Evolutionary conservation across 768 basidiomycete genomes (phyloP), one percentile per base, ranked within the genome.

Genomic region (Termitomyces sp.): DNA sequence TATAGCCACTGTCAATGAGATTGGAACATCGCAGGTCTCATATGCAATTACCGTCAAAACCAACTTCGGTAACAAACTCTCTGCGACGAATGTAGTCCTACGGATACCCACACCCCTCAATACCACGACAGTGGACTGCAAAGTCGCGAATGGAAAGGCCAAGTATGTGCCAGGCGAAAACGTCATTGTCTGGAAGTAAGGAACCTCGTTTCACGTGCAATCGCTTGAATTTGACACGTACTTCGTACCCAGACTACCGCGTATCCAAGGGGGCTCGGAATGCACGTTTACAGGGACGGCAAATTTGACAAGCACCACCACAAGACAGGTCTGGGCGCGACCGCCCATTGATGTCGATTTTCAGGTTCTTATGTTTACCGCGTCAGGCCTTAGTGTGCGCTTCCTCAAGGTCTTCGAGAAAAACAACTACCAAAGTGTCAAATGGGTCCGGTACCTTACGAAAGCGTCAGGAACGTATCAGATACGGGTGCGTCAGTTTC

Each of bases 391-490:
- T 64, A 89, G 96, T 48, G 97, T 99, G 40, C 83, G 96, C 50
- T 99, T 98, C 80, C 73, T 99, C 66, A 98, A 98, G 70, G 96
- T 99, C 16, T 98, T 98, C 62, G 97, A 98, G 77, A 97, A 93
- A 80, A 84, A 81, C 68, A 91, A 85, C 60, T 98, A 98, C 66
- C 86, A 94, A 59, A 94, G 92, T 61, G 85, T 97, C 56, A 96
- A 96, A 70, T 96, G 94, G 94, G 94, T 96, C 38, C 77, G 94
- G 51, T 97, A 96, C 66, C 81, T 97, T 53, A 94, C 94, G 22
- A 96, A 95, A 72, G 92, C 94, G 6, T 94, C 86, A 64, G 94
- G 96, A 45, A 77, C 85, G 3, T 98, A 98, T 73, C 95, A 98
- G 73, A 86, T 98, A 59, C 75, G 95, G 76, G 94, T 96, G 68